Base-by-base conservation (phyloP, 768 basidiomycete genomes). In the Panellus pusillus region DNA sequence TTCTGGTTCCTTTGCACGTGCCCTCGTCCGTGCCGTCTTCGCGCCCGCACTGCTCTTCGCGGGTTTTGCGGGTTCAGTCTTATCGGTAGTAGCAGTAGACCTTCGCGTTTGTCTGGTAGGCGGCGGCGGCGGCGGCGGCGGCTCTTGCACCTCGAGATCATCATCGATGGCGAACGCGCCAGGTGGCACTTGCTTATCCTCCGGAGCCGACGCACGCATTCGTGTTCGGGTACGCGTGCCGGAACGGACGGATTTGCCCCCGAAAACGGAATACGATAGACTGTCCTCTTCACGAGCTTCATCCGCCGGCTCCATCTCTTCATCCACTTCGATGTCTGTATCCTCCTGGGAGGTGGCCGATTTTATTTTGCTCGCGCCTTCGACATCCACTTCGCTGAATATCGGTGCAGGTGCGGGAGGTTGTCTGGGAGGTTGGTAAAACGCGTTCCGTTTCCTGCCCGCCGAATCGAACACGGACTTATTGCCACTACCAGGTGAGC, bases 371-470 rank as follows among this genome's bases (percentile, higher is more conserved):
- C 41, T 43, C 32, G 44, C 50, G 15, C 53, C 58, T 17, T 44
- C 52, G 8, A 52, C 49, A 29, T 38, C 37, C 18, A 20, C 45
- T 6, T 48, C 55, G 11, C 49, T 35, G 37, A 55, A 50, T 32
- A 58, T 15, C 43, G 43, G 19, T 54, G 62, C 14, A 61, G 67
- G 48, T 69, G 70, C 0, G 64, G 58, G 12, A 67, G 65, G 65
- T 1, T 65, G 49, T 11, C 68, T 58, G 4, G 81, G 77, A 0
- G 83, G 85, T 35, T 78, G 74, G 63, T 82, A 89, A 64, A 89
- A 89, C 4, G 87, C 87, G 57, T 89, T 89, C 19, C 73, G 75
- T 9, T 77, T 74, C 29, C 72, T 73, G 45, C 77, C 78, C 1
- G 86, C 84, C 1, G 77, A 75, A 42, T 54, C 59, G n/a, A 61